Evolutionary conservation across 2,329 filamentous ascomycete genomes (phyloP).

Genomic region (Ceratocystis cubensis): DNA sequence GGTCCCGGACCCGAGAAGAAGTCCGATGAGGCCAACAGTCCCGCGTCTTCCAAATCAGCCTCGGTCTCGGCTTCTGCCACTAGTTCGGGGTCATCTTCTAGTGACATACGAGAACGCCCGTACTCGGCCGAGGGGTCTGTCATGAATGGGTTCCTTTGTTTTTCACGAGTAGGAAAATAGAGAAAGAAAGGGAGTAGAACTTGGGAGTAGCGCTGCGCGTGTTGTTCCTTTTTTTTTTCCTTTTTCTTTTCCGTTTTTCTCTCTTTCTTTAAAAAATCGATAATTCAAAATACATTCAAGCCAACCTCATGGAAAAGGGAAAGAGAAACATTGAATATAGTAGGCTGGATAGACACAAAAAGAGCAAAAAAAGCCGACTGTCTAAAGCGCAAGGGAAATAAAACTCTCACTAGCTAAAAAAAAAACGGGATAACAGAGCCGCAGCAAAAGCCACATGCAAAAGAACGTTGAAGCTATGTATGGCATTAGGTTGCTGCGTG

Average conservation of each 20-base stretch:
- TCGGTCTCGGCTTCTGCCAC: conserved; percentile 13
- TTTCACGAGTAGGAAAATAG: not conserved
- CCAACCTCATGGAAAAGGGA: no score
- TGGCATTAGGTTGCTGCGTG: no score
- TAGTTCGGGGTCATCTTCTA: conserved; percentile 10
- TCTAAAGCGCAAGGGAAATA: not conserved
- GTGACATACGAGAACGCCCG: not conserved
- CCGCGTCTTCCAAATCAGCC: conserved; percentile 11
- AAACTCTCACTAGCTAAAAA: not conserved
- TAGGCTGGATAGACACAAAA: no score
- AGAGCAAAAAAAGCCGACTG: not conserved
- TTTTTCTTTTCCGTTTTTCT: no score
- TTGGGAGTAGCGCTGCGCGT: not conserved
- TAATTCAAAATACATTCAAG: no score
- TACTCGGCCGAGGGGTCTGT: not conserved
- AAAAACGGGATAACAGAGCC: not conserved
- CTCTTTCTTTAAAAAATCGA: no score
- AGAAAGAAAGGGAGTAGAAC: not conserved
- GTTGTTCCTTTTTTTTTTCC: not conserved
- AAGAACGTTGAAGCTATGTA: not conserved
- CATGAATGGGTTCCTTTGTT: not conserved
- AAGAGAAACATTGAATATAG: no score
- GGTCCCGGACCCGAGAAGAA: conserved; percentile 13
- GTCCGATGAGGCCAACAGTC: conserved; percentile 6
- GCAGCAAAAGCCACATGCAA: not conserved